Base-by-base conservation (phyloP, 2,329 filamentous ascomycete species). In the Calonectria naviculata region DNA sequence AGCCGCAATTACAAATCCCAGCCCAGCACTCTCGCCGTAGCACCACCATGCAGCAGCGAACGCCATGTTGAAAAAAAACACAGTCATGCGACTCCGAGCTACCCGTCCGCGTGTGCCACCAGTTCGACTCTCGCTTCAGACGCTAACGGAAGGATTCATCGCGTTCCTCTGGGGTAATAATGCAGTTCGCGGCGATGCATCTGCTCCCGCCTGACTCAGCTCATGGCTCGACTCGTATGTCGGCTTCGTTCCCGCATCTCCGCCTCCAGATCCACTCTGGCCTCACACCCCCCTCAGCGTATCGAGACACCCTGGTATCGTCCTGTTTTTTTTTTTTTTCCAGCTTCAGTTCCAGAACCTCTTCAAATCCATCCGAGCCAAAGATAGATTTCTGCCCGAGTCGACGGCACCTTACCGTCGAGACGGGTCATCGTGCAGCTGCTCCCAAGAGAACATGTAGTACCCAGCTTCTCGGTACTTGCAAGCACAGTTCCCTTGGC, bases 171-270 rank as follows among this genome's bases (percentile, higher is more conserved):
- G 47, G 4, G 15, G 24, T 49, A 24, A 52, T 28, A 19, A 26
- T 29, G 24, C 26, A 9, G 28, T 38, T 58, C 13, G 52, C 21
- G 3, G 31, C 52, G 31, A 34, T 38, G 52, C 52, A 38, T 21
- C 56, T n/a, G 34, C 21, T 42, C 54, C 38, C 34, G 56, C 56
- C 36, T 61, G 56, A 61, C 26, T 61, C 38, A 61, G 56, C 56
- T 29, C 38, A 13, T 31, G 6, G 56, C 38, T 12, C 24, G 17
- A 15, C 56, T 61, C 38, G 56, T 61, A n/a, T 61, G 36, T 74
- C 76, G 76, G 76, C 70, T 65, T 56, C 47, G 56, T 67, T 76
- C 76, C 76, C 76, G 76, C 67, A 60, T 72, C 72, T 73, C 76
- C 76, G 76, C 31, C 26, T 38, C 36, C 29, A 24, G 56, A 47